phyloP scores from a whole-genome alignment of 225 moss, liverwort and hornwort species.

The Polytrichum commune region DNA sequence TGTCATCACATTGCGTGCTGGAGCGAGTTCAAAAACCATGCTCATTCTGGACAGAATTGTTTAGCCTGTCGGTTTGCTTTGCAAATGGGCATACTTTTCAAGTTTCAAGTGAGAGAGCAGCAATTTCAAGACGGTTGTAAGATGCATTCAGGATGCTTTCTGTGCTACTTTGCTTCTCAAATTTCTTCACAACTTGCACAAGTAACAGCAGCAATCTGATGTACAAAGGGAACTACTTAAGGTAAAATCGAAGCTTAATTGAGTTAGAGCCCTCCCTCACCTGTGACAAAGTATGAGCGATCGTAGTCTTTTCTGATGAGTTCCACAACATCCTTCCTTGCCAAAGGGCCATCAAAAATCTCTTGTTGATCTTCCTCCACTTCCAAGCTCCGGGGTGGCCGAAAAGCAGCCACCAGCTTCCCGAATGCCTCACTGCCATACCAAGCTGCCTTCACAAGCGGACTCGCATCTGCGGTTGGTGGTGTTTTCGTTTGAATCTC shows the following conservation, averaged over 20 bases:
- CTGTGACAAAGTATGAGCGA: slow-evolving; percentile 94
- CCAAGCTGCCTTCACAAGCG: slow-evolving; percentile 87
- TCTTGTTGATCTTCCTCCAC: slow-evolving; percentile 37
- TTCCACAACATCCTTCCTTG: slow-evolving; percentile 59
- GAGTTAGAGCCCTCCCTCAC: slow-evolving; percentile 22
- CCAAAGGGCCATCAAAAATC: slow-evolving; percentile 45
- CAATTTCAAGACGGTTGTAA: too few relatives aligned
- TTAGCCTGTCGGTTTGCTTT: too few relatives aligned
- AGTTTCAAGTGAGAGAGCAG: too few relatives aligned
- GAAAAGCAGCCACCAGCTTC: slow-evolving; percentile 71
- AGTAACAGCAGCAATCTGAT: too few relatives aligned
- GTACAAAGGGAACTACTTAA: too few relatives aligned
- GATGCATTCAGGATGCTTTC: too few relatives aligned
- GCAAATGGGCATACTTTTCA: too few relatives aligned
- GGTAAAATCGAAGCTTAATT: too few relatives aligned
- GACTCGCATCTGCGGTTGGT: slow-evolving; percentile 86
- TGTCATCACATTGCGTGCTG: neutral
- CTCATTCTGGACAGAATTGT: too few relatives aligned
- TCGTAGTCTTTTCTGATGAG: slow-evolving; percentile 84
- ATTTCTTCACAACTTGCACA: too few relatives aligned
- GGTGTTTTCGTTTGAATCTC: slow-evolving; percentile 47
- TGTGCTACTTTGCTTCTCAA: too few relatives aligned
- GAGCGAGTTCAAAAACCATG: neutral
- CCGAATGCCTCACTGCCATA: slow-evolving; percentile 94
- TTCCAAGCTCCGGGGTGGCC: slow-evolving; percentile 34